Base-by-base conservation (phyloP, 257 asterid genomes). In the Ilex aquifolium region DNA sequence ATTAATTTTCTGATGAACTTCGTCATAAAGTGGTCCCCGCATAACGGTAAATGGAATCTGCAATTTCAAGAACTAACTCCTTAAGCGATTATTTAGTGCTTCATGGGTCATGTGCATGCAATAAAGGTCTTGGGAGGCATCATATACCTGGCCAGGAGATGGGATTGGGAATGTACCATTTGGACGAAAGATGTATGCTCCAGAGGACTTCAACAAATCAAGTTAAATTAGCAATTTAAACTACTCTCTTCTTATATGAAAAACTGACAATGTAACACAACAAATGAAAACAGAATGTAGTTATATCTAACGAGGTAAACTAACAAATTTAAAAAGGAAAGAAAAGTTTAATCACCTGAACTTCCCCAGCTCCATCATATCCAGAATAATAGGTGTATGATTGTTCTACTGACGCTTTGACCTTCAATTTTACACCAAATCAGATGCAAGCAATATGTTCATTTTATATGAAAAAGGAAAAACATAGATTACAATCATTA, bases 141-240 rank as follows among this genome's bases (percentile, higher is more conserved):
- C 27, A 63, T 58, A 21, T 83, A 93, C 99, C 96, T 78, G 80
- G 32, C 46, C 72, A 30, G 73, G 71, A 53, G 86, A 59, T 64
- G 73, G 73, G 56, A 87, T 61, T 14, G 85, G 64, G 63, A 68
- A 72, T 40, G 88, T 77, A 56, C 95, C 95, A 66, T 88, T 90
- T 31, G 99, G 99, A 46, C 96, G 92, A 63, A 93, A 93, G 53
- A 90, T 8, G 44, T 93, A 93, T 50, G 99, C 99, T 70, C 99
- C 99, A 49, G 96, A 79, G 63, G 96, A 88, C 97, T 90, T 79
- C 60, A 69, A 71, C 42, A 67, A 67, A 57, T 48, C 65, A 63
- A 69, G 27, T 21, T 21, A 21, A 21, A 21, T 21, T 21, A 3
- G 27, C 57, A 58, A 67, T 55, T 59, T 31, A 29, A 32, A 31